phyloP scores from a whole-genome alignment of 2,329 filamentous ascomycete species.

The Alternaria burnsii region DNA sequence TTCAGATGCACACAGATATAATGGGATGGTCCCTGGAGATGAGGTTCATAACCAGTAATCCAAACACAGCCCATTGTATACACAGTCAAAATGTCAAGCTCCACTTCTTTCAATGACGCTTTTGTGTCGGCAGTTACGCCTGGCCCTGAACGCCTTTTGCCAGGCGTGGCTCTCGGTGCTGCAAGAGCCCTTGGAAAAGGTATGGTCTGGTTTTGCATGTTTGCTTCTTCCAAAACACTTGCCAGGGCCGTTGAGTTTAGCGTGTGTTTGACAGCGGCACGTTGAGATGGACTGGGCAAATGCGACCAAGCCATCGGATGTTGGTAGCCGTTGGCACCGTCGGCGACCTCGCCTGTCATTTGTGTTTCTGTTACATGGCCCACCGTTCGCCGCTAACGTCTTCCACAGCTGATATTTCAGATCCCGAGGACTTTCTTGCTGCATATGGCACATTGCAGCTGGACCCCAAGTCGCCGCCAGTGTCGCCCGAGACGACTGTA shows the following conservation, averaged over 20 bases:
- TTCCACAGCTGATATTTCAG: constrained; percentile 1
- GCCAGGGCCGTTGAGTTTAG: constrained; percentile 9
- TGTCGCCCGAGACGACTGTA: constrained; percentile 34
- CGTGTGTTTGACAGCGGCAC: constrained; percentile 6
- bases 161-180: constrained; percentile 33
- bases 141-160: constrained; percentile 23
- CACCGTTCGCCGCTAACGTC: not conserved
- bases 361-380: constrained; percentile 4
- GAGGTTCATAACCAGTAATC: not conserved
- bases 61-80: not conserved
- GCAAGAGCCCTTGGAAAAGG: constrained; percentile 27
- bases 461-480: constrained; percentile 20
- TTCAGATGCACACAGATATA: not conserved
- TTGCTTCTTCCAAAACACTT: constrained; percentile 9
- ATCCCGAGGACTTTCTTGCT: constrained; percentile 21
- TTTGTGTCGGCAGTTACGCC: not conserved
- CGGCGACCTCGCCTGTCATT: not conserved
- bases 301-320: not conserved
- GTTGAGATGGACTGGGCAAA: not conserved
- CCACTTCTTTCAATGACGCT: constrained; percentile 17
- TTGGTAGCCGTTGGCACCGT: constrained; percentile 8
- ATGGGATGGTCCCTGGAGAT: not conserved
- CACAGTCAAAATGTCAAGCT: constrained; percentile 2
- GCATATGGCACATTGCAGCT: constrained; percentile 27
- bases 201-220: constrained; percentile 11